Evolutionary conservation across 306 rosid species (phyloP), one percentile per base, ranked within the genome.

Genomic region (Vicia sativa): DNA sequence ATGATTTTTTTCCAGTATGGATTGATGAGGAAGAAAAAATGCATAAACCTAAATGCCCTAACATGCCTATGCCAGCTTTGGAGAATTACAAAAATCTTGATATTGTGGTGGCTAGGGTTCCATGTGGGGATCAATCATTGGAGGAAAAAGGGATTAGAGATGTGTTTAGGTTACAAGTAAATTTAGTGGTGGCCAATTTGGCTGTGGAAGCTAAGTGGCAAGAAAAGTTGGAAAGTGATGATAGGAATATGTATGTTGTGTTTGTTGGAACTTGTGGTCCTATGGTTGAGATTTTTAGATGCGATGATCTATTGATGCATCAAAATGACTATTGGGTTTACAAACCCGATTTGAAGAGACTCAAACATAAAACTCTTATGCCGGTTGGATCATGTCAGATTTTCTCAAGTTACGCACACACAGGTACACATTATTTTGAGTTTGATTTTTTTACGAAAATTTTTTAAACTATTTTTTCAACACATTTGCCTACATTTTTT

Each of bases 241-340:
- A 50, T 50, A 82, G 82, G 71, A 50, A 70, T 6, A 87, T 87
- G 16, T 77, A 87, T 62, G 86, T 86, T 29, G 87, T 87, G 65
- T 86, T 90, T 28, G 23, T 90, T 0, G 96, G 96, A 18, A 29
- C 78, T 0, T 87, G 98, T 75, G 90, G 84, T 60, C 91, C 98
- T 16, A 92, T 92, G 98, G 31, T 69, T 10, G 98, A 92, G 91
- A 81, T 92, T 64, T 92, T 90, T 65, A 66, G 87, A 35, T 92
- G 96, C 63, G 96, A 92, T 11, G 93, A 92, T 10, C 63, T 83
- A 12, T 21, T 87, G 79, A 57, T 65, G 83, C 83, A 77, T 16
- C 50, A 26, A 48, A 86, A 68, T 11, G 75, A 68, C 0, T 76
- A 35, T 76, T 77, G 84, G 91, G 74, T 87, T 13, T 93, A 93